Evolutionary conservation across 2,329 filamentous ascomycete genomes (phyloP).

Genomic region (Reticulascus tulasneorum): DNA sequence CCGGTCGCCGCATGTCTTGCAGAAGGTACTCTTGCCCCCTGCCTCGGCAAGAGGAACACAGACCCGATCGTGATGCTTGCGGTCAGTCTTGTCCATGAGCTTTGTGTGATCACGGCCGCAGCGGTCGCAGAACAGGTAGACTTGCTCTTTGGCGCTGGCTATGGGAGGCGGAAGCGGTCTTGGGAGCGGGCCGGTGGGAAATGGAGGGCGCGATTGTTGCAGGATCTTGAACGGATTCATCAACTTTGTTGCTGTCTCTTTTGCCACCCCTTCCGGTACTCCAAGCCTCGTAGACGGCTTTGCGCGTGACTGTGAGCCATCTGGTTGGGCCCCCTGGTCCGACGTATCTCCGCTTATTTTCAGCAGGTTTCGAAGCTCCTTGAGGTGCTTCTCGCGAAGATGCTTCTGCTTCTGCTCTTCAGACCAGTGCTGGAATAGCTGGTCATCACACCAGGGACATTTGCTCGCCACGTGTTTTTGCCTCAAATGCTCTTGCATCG

Average conservation of each 20-base stretch:
- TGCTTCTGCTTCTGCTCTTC: slow-evolving; percentile 21
- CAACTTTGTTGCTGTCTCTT: background rate
- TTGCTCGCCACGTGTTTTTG: slow-evolving; percentile 27
- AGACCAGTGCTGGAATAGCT: slow-evolving; percentile 25
- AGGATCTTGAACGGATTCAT: slow-evolving; percentile 1
- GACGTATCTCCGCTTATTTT: background rate
- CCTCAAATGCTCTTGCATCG: slow-evolving; percentile 31
- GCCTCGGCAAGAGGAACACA: slow-evolving; percentile 16
- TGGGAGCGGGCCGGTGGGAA: slow-evolving; percentile 6
- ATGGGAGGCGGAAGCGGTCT: slow-evolving; percentile 6
- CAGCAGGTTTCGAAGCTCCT: slow-evolving; percentile 13
- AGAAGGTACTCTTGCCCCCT: slow-evolving; percentile 13
- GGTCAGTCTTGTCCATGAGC: slow-evolving; percentile 11
- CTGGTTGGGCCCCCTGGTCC: background rate
- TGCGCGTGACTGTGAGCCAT: too few species aligned
- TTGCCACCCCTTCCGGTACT: too few species aligned
- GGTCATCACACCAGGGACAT: slow-evolving; percentile 32
- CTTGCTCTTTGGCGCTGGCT: slow-evolving; percentile 10
- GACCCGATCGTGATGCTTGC: slow-evolving; percentile 15
- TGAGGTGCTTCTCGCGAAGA: slow-evolving; percentile 23
- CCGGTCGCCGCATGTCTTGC: slow-evolving; percentile 13
- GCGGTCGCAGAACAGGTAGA: slow-evolving; percentile 19
- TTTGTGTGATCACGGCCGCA: slow-evolving; percentile 17
- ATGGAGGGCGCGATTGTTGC: slow-evolving; percentile 3
- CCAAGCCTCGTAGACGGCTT: too few species aligned